Evolutionary conservation across 257 asterid genomes (phyloP).

Genomic region (Echites panduratus): DNA sequence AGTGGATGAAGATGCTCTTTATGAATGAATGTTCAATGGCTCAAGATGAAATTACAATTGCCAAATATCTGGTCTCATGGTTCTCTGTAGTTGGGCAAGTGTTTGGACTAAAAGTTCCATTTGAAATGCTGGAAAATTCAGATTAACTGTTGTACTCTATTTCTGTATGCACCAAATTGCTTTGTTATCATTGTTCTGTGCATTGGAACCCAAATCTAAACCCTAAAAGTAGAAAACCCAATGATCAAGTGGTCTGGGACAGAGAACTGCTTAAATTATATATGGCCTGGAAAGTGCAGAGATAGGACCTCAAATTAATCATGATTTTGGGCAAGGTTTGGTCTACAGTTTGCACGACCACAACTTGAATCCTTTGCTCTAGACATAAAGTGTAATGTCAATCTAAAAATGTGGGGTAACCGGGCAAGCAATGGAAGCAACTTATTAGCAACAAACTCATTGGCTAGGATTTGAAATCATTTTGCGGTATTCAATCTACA

Average conservation of each 20-base stretch:
- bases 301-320: neutral
- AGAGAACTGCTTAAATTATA: too few relatives aligned
- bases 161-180: neutral
- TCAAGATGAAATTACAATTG: slow-evolving; percentile 23
- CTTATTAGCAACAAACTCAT: neutral
- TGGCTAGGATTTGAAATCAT: neutral
- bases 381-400: neutral
- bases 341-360: neutral
- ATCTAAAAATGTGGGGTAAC: neutral
- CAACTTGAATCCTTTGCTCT: neutral
- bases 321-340: neutral
- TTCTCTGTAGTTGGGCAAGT: slow-evolving; percentile 71
- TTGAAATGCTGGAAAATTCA: slow-evolving; percentile 31
- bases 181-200: neutral
- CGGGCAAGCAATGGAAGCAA: neutral
- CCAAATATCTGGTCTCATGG: slow-evolving; percentile 63
- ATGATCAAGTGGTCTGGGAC: neutral
- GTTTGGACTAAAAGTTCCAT: slow-evolving; percentile 59
- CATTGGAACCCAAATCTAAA: neutral
- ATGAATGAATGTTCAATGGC: slow-evolving; percentile 27
- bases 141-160: neutral
- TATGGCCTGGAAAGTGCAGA: too few relatives aligned
- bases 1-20: slow-evolving; percentile 78
- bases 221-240: neutral
- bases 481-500: neutral